Evolutionary conservation across 163 green algal species (phyloP).

Genomic region (Chlorella variabilis): DNA sequence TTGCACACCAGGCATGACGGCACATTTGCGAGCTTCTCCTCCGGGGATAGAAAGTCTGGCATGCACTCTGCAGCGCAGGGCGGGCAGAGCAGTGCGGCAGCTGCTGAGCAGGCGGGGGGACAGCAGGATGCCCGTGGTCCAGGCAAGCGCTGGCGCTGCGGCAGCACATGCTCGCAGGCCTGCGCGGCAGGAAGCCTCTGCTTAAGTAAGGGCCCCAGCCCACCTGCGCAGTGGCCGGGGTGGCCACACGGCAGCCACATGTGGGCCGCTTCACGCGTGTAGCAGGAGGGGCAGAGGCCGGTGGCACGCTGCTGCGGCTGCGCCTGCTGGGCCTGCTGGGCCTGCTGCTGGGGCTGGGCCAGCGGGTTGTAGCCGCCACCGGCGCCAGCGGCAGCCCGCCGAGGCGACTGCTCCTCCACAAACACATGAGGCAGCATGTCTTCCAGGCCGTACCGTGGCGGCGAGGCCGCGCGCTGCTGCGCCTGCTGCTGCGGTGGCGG

Average conservation of each 20-base stretch:
- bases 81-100: neutral
- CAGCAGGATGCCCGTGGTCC: neutral
- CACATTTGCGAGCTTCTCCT: constrained; percentile 4
- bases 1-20: neutral
- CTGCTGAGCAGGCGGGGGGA: no score
- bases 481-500: neutral
- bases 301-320: neutral
- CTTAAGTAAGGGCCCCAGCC: neutral
- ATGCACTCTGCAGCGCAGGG: constrained; percentile 5
- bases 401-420: no score
- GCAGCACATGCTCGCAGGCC: neutral
- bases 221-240: constrained; percentile 23
- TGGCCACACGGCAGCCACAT: constrained; percentile 22
- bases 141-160: neutral
- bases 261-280: neutral
- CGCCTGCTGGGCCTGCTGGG: neutral
- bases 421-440: constrained; percentile 15
- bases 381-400: neutral
- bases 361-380: constrained; percentile 12
- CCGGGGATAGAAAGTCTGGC: neutral
- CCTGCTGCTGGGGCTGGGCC: constrained; percentile 5
- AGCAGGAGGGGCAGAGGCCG: constrained; percentile 17
- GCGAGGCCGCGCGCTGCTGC: neutral
- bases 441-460: neutral
- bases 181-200: neutral